These are phyloP conservation scores for Nymphaea colorata DNA, from an alignment of 164 flowering plant genomes.

Conservation along the genomic window DNA sequence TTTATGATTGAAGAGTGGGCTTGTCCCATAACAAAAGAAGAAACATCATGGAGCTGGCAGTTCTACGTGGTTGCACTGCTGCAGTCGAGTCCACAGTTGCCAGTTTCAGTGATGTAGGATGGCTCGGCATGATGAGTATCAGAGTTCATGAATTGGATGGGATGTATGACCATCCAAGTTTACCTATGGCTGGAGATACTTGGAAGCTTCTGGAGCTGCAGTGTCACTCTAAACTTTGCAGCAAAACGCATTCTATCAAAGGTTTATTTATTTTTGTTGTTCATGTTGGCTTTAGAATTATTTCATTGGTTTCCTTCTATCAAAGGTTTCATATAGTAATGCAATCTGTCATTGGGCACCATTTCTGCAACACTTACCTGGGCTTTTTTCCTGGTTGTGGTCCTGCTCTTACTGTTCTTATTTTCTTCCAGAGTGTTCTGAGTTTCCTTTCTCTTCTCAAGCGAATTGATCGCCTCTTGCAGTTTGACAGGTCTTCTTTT, in stretches of 20 bases:
- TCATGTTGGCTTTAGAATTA: no score
- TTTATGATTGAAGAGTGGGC: slow-evolving; percentile 25
- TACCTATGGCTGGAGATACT: slow-evolving; percentile 87
- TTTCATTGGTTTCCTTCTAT: neutral
- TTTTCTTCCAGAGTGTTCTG: slow-evolving; percentile 46
- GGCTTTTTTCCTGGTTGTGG: neutral
- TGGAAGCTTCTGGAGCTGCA: slow-evolving; percentile 86
- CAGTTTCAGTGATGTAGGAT: slow-evolving; percentile 34
- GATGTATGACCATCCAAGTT: slow-evolving; percentile 87
- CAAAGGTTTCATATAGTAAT: neutral
- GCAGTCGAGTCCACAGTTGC: slow-evolving; percentile 23
- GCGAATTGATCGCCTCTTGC: slow-evolving; percentile 82
- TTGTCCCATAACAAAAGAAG: slow-evolving; percentile 87
- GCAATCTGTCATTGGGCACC: no score
- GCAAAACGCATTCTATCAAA: slow-evolving; percentile 66
- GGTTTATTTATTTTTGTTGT: no score
- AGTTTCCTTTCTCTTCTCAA: slow-evolving; percentile 75
- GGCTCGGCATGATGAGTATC: slow-evolving; percentile 99
- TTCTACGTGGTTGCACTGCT: slow-evolving; percentile 70
- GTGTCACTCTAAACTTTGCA: slow-evolving; percentile 81
- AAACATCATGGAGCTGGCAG: slow-evolving; percentile 81
- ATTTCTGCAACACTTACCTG: neutral
- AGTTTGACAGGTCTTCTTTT: slow-evolving; percentile 71
- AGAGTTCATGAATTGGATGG: slow-evolving; percentile 93
- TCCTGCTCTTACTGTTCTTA: neutral